Base-by-base conservation (phyloP, 1,284 basidiomycete species). In the Singerocomus inundabilis region DNA sequence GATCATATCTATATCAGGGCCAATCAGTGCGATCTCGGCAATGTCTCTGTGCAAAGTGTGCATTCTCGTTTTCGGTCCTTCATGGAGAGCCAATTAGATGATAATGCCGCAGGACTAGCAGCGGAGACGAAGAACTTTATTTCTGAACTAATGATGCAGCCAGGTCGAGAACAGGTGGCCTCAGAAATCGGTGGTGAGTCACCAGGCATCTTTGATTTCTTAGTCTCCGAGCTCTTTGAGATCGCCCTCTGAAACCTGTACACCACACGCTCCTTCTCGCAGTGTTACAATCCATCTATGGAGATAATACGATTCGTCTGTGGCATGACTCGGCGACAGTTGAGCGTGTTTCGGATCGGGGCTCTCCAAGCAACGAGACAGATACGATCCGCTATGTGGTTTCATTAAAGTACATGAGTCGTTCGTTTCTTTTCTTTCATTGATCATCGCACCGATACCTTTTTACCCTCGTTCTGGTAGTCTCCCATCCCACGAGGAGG, bases 201-300 rank as follows among this genome's bases (percentile, higher is more conserved):
- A 21, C 21, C 21, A 21, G 21, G 21, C 21, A 24, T 6, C 13
- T 13, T 41, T 29, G n/a, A 26, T 32, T 31, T 15, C 32, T 39
- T 16, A 12, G 42, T 28, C 26, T 12, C 29, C 43, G 13, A 43
- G 15, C 11, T 15, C 33, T 18, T 11, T 11, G 7, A 26, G 29
- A 29, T 21, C 18, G 13, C 6, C 37, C 24, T 26, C 35, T 49
- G 41, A 35, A 28, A 21, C 35, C 26, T 42, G 31, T 29, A 7
- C 25, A 33, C 26, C 31, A 34, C 53, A 21, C 21, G 21, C 47
- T 55, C 53, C 38, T 50, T 29, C 13, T 53, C 58, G 32, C 64
- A 88, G 90, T 90, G 15, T 75, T 95, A 6, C 81, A 84, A 59
- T 88, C 90, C 13, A 95, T 95, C 62, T 94, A 93, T 61, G 88